These are phyloP conservation scores for Polyrhizophydium stewartii DNA, from an alignment of 371 early-diverging fungal genomes.

Conservation along the genomic window DNA sequence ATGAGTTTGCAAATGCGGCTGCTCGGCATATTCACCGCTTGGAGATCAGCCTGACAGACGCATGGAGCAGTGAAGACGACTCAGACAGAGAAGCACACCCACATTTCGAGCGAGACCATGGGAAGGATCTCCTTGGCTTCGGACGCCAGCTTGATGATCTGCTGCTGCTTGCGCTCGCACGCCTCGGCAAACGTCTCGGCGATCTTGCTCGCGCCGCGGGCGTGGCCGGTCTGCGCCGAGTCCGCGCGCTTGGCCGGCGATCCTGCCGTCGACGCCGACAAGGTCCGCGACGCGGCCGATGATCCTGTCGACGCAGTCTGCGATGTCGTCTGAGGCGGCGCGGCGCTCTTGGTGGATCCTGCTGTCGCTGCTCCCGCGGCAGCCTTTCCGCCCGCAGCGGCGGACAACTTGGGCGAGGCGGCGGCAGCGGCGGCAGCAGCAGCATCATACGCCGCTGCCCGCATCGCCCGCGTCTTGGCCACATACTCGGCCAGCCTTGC, in stretches of 20 bases:
- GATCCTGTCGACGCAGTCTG: too few relatives aligned
- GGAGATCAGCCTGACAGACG: too few relatives aligned
- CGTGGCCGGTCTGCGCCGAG: too few relatives aligned
- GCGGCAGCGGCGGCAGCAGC: too few relatives aligned
- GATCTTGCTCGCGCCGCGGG: too few relatives aligned
- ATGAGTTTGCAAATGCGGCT: constrained; percentile 9
- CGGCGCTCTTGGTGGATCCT: not conserved
- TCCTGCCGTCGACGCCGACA: too few relatives aligned
- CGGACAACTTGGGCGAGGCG: too few relatives aligned
- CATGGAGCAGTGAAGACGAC: too few relatives aligned
- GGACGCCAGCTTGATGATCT: not conserved
- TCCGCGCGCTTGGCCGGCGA: too few relatives aligned
- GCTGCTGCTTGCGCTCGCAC: not conserved
- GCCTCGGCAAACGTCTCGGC: not conserved
- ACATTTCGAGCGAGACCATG: constrained; percentile 17
- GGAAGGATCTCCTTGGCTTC: constrained; percentile 12
- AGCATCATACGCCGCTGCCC: not conserved
- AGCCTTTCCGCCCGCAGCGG: too few relatives aligned
- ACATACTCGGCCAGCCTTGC: not conserved
- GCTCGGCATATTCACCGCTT: not conserved
- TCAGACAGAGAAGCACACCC: not conserved
- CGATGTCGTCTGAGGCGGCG: too few relatives aligned
- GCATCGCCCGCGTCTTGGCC: constrained; percentile 7
- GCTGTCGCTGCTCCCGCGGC: not conserved
- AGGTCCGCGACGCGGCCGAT: too few relatives aligned